Evolutionary conservation across 202 grass and related monocot genomes (phyloP), one percentile per base, ranked within the genome.

Genomic region (Zoysia matrella): DNA sequence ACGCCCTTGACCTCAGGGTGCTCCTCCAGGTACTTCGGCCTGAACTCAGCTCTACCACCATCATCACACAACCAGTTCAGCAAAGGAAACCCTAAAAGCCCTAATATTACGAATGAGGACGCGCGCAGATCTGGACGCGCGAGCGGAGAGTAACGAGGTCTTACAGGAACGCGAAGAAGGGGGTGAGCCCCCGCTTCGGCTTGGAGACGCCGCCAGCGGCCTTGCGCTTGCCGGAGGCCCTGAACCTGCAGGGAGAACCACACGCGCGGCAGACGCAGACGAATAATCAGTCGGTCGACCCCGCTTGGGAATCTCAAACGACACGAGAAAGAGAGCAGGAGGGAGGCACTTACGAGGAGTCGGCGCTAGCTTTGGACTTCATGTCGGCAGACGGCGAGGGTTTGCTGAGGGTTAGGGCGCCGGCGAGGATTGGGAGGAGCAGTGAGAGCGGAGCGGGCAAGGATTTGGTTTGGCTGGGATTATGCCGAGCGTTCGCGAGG

Each of bases 141-240:
- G 47, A 64, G 18, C 12, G 54, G 18, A 2, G 43, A 14, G 46
- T 5, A 5, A 15, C 9, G 36, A 69, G 44, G 10, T 47, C 67
- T 92, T 82, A 98, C 95, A 98, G 83, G 78, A 95, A 98, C 84
- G 76, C 92, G 74, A 98, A 95, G 90, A 95, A 98, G 62, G 95
- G 88, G 6, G 89, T 90, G 56, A 88, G 66, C 41, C 85, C 90
- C 56, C 92, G 91, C 95, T 98, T 98, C 5, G 95, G 80, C 77
- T 86, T 91, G 77, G 87, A 91, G 5, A 71, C 90, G 51, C 81
- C 89, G 62, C 61, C 78, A 60, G 78, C 74, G 47, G 83, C 75
- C 78, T 92, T 82, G 64, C 68, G 80, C 84, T 91, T 86, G 40
- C 90, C 90, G 75, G 70, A 40, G 15, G 71, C 90, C 90, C 84